Conservation (phyloP, 1,284 basidiomycete species). For the Agaricales sp. region DNA sequence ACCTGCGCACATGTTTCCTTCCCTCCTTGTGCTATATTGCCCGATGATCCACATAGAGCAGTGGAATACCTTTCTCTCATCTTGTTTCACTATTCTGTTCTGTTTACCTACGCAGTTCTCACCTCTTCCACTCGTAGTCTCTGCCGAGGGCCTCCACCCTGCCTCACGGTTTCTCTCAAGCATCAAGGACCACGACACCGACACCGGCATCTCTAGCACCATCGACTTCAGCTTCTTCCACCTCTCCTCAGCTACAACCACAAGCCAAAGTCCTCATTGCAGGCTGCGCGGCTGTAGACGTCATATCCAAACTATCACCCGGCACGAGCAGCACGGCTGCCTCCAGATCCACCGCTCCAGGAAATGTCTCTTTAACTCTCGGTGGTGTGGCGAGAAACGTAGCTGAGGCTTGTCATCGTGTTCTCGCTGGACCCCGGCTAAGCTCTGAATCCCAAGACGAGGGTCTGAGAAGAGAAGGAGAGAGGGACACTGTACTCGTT, state of each 20-base stretch:
- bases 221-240: not conserved
- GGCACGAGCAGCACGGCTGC: slow-evolving; percentile 21
- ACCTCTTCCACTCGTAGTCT: not conserved
- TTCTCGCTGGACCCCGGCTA: slow-evolving; percentile 30
- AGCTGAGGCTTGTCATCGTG: slow-evolving; percentile 76
- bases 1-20: not conserved
- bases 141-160: not conserved
- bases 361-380: slow-evolving; percentile 59
- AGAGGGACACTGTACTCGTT: slow-evolving; percentile 36
- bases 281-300: slow-evolving; percentile 82
- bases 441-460: not conserved
- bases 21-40: too few relatives aligned
- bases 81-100: not conserved
- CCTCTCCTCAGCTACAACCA: not conserved
- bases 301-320: slow-evolving; percentile 45
- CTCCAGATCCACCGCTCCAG: slow-evolving; percentile 71
- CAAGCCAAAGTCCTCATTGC: slow-evolving; percentile 32
- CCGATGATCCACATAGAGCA: too few relatives aligned
- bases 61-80: not conserved
- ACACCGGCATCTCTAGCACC: not conserved
- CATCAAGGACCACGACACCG: too few relatives aligned
- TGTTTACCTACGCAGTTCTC: not conserved
- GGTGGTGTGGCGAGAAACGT: slow-evolving; percentile 95
- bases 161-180: not conserved
- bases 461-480: too few relatives aligned